Evolutionary conservation across 495 filamentous ascomycete species (phyloP).

Genomic region (Tuber melanosporum): DNA sequence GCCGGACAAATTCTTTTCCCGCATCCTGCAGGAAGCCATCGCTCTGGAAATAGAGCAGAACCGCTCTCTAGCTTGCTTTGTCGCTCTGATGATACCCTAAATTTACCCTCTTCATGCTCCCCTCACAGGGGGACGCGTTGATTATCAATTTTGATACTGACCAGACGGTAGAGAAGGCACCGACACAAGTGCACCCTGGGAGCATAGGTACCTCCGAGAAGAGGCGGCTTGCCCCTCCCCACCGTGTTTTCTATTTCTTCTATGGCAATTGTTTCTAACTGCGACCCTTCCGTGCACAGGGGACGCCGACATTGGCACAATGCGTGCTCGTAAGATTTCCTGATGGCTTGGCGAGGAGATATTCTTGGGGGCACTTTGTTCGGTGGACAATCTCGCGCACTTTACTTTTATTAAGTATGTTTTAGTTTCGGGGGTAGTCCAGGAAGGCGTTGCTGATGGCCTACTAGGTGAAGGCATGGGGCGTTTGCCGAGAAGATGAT

Average conservation of each 20-base stretch:
- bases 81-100: constrained; percentile 52
- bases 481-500: constrained; percentile 37
- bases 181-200: constrained; percentile 64
- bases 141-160: constrained; percentile 22
- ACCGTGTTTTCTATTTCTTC: background rate
- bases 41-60: constrained; percentile 59
- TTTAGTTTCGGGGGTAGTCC: background rate
- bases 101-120: constrained; percentile 3
- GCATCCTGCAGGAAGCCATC: constrained; percentile 73
- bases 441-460: background rate
- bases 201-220: constrained; percentile 62
- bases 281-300: constrained; percentile 35
- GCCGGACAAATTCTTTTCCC: constrained; percentile 65
- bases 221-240: constrained; percentile 48
- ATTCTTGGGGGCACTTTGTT: constrained; percentile 73
- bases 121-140: background rate
- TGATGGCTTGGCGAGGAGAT: constrained; percentile 66
- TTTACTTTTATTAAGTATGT: constrained; percentile 68
- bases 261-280: background rate
- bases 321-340: constrained; percentile 63
- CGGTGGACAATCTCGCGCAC: constrained; percentile 63
- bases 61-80: constrained; percentile 64
- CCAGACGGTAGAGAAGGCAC: constrained; percentile 52
- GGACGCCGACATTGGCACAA: constrained; percentile 51
- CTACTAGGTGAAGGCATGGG: constrained; percentile 36